Evolutionary conservation across 257 asterid species (phyloP).

Genomic region (Petunia secreta): DNA sequence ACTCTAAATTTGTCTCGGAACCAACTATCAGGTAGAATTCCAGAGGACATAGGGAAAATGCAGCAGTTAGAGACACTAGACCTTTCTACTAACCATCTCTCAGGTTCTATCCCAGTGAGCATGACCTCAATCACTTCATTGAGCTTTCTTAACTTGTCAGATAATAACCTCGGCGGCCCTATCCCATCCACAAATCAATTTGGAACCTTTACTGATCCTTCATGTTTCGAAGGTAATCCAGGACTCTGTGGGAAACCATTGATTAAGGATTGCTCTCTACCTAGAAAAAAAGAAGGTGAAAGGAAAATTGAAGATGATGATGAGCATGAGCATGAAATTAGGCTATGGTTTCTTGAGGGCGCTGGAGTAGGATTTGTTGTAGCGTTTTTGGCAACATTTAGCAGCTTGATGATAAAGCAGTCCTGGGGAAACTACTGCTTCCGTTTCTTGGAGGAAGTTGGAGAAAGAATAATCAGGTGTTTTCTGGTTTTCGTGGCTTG

Average conservation of each 20-base stretch:
- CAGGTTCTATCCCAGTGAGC: slow-evolving; percentile 18
- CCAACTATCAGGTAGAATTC: slow-evolving; percentile 30
- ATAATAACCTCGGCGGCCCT: not conserved
- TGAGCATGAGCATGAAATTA: not conserved
- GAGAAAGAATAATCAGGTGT: not conserved
- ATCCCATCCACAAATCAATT: not conserved
- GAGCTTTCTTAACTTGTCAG: not conserved
- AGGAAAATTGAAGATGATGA: not conserved
- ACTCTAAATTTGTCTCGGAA: slow-evolving; percentile 30
- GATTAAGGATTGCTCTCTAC: not conserved
- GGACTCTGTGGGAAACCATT: slow-evolving; percentile 27
- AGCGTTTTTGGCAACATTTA: slow-evolving; percentile 24
- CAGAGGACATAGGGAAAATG: slow-evolving; percentile 22
- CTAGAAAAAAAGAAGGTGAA: not conserved
- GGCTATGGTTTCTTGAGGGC: not conserved
- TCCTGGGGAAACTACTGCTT: slow-evolving; percentile 20
- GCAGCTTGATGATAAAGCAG: slow-evolving; percentile 14
- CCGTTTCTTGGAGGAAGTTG: slow-evolving; percentile 8
- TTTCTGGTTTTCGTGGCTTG: not conserved
- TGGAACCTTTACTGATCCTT: slow-evolving; percentile 23
- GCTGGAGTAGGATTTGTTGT: slow-evolving; percentile 11
- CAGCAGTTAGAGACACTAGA: slow-evolving; percentile 29
- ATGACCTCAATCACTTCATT: slow-evolving; percentile 15
- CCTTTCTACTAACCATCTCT: slow-evolving; percentile 26
- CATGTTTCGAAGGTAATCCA: slow-evolving; percentile 24